These are phyloP conservation scores for Phlebiopsis gigantea DNA, from an alignment of 768 basidiomycete species.

Conservation along the genomic window DNA sequence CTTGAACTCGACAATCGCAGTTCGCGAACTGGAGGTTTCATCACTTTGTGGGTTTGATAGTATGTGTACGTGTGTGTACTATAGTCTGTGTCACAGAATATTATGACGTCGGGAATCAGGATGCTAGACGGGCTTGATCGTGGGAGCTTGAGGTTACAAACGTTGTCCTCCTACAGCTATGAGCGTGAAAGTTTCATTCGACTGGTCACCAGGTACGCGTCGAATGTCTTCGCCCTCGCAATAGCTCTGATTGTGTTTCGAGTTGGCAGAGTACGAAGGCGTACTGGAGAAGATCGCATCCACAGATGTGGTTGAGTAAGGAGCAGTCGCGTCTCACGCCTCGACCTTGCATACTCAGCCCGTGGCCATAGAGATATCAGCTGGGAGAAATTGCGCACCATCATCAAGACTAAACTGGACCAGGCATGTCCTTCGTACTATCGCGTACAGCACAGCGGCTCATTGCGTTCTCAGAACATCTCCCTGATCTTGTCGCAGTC, in stretches of 20 bases:
- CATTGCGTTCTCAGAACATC: slow-evolving; percentile 26
- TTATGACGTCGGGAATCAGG: no score
- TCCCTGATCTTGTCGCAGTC: slow-evolving; percentile 25
- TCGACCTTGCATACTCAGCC: background rate
- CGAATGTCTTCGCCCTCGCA: background rate
- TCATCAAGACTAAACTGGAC: slow-evolving; percentile 66
- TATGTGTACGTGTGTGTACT: no score
- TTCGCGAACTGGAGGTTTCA: no score
- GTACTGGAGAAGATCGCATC: slow-evolving; percentile 58
- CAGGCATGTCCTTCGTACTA: slow-evolving; percentile 31
- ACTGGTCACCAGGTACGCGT: slow-evolving; percentile 48
- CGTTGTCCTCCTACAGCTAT: background rate
- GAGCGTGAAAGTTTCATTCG: slow-evolving; percentile 24
- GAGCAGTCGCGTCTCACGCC: slow-evolving; percentile 10
- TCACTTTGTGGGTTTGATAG: no score
- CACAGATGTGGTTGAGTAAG: slow-evolving; percentile 61
- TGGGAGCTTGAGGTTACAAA: background rate
- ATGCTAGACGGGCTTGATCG: background rate
- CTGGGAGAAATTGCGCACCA: slow-evolving; percentile 64
- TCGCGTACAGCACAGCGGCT: slow-evolving; percentile 6
- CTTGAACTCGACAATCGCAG: no score
- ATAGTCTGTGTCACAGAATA: no score
- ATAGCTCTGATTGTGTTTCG: slow-evolving; percentile 10
- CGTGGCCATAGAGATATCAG: slow-evolving; percentile 41
- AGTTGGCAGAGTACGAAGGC: slow-evolving; percentile 47